Evolutionary conservation across 2,329 filamentous ascomycete genomes (phyloP).

Genomic region (Escovopsis sp.): DNA sequence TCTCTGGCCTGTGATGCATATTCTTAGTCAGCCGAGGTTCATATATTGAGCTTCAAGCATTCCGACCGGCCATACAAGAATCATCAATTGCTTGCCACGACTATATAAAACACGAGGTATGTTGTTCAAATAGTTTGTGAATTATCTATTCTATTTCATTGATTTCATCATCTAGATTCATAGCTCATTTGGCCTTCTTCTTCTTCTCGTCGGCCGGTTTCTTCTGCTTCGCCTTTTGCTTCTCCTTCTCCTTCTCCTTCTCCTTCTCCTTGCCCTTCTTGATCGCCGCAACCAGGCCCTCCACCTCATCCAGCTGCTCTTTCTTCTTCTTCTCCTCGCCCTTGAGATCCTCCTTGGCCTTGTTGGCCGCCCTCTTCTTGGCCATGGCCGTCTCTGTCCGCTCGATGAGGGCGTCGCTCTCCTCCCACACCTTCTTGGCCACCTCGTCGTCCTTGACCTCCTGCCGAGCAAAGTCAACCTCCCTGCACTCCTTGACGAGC

Average conservation of each 20-base stretch:
- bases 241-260: constrained; percentile 4
- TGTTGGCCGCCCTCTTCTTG: constrained; percentile 28
- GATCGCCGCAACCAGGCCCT: constrained; percentile 4
- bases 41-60: background rate
- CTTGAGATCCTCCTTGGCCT: constrained; percentile 21
- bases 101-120: too few species aligned
- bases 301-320: constrained; percentile 15
- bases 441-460: constrained; percentile 67
- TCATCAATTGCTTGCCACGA: too few species aligned
- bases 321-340: constrained; percentile 28
- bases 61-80: background rate
- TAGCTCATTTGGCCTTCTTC: constrained; percentile 3
- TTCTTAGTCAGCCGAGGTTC: constrained; percentile 7
- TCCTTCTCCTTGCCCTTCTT: constrained; percentile 7
- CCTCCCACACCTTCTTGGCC: constrained; percentile 79
- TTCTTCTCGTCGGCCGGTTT: constrained; percentile 2
- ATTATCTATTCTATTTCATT: background rate
- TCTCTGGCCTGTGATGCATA: background rate
- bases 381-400: constrained; percentile 68
- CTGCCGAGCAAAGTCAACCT: constrained; percentile 53
- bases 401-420: constrained; percentile 74
- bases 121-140: too few species aligned
- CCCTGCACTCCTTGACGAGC: constrained; percentile 77
- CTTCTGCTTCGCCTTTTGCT: constrained; percentile 1
- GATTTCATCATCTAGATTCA: background rate